These are phyloP conservation scores for Trametopsis cervina DNA, from an alignment of 768 basidiomycete species.

Conservation along the genomic window DNA sequence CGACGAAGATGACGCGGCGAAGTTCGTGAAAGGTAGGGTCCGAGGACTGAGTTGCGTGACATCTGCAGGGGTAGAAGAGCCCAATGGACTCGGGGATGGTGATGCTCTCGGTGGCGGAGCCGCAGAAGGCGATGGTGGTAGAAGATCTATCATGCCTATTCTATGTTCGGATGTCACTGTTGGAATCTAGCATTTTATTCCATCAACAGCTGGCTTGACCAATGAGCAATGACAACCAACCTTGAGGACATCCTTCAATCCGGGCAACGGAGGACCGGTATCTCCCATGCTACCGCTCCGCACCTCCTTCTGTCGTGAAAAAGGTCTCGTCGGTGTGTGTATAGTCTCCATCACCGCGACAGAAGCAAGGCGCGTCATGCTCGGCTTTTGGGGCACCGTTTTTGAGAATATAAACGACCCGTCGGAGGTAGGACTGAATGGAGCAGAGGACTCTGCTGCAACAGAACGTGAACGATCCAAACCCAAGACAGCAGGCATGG, in stretches of 20 bases:
- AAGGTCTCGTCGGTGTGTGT: conserved; percentile 30
- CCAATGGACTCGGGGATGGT: conserved; percentile 33
- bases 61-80: conserved; percentile 18
- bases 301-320: conserved; percentile 33
- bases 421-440: conserved; percentile 9
- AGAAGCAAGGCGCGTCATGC: conserved; percentile 42
- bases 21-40: conserved; percentile 14
- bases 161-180: conserved; percentile 64
- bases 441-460: conserved; percentile 17
- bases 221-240: conserved; percentile 26
- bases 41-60: conserved; percentile 9
- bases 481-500: conserved; percentile 24
- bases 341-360: conserved; percentile 48
- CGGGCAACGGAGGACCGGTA: conserved; percentile 32
- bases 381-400: conserved; percentile 28
- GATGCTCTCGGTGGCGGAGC: conserved; percentile 31
- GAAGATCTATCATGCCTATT: conserved; percentile 57
- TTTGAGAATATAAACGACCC: conserved; percentile 11
- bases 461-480: conserved; percentile 29
- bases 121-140: conserved; percentile 67
- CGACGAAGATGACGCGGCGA: conserved; percentile 31
- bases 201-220: neutral
- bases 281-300: conserved; percentile 42
- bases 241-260: conserved; percentile 70
- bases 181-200: conserved; percentile 41